Evolutionary conservation across 169 alveolate genomes (phyloP), one percentile per base, ranked within the genome.

Genomic region (Plasmodium gaboni): DNA sequence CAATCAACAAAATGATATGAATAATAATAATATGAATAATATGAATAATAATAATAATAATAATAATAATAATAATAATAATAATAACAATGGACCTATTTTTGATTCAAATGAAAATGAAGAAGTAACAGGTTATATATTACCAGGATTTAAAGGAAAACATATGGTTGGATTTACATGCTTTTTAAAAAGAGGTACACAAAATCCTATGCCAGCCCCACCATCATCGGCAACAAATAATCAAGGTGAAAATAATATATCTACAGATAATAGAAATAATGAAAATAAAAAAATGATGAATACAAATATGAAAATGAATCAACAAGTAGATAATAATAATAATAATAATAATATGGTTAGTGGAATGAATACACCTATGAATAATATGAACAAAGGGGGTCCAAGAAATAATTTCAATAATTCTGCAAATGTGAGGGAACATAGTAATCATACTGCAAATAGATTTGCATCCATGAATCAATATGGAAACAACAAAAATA

Each of bases 161-260:
- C 89, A 78, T 65, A 78, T 78, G 89, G 42, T 78, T 48, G 89
- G 89, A 59, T 78, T 78, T 78, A 78, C 19, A 59, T 78, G 89
- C 28, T 78, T 78, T 65, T 78, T 78, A 78, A 78, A 78, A 59
- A 51, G 89, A 5, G 89, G 89, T 3, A 26, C 22, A 15, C 89
- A 78, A 59, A 78, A 17, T 44, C 89, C 89, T 28, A 17, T 78
- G 8, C 89, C 89, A 0, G 61, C 13, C 26, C 89, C 89, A 2
- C 89, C 89, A 9, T 7, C 89, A 6, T 9, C 19, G 6, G 24
- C 24, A 28, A 48, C 24, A 50, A 42, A 65, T 19, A 78, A 78
- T n/a, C 80, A 78, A 24, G 55, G 13, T 4, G 50, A 22, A n/a
- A 65, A 24, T 44, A 44, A 65, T 53, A 59, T 50, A 50, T 65